These are phyloP conservation scores for Raphanus raphanistrum DNA, from an alignment of 345 rosid genomes.

Conservation along the genomic window DNA sequence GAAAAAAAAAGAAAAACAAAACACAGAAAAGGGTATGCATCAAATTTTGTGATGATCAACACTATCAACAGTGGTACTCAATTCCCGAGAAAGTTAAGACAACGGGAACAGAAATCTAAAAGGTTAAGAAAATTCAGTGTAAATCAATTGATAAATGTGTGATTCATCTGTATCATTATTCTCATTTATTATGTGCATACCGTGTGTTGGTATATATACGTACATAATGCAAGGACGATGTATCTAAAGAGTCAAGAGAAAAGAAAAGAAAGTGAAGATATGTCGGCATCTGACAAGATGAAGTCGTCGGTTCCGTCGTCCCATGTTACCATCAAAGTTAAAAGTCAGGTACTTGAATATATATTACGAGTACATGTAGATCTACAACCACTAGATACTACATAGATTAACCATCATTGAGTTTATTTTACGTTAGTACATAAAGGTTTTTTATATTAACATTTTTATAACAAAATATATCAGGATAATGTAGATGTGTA, in stretches of 20 bases:
- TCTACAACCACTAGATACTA: not conserved
- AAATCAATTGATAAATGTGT: not conserved
- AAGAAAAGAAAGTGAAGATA: conserved; percentile 7
- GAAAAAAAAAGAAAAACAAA: not conserved
- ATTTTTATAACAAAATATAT: not conserved
- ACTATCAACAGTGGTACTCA: not conserved
- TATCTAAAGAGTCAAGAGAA: not conserved
- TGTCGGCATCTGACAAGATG: conserved; percentile 10
- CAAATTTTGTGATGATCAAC: not conserved
- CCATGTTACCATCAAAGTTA: conserved; percentile 16
- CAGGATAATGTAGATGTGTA: not conserved
- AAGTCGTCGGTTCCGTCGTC: conserved; percentile 4
- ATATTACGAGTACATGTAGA: not conserved
- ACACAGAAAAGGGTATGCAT: not conserved
- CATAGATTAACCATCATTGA: not conserved
- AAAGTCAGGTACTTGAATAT: not conserved
- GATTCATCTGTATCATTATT: conserved; percentile 4
- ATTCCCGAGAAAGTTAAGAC: not conserved
- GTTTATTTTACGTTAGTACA: not conserved
- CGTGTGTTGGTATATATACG: not conserved
- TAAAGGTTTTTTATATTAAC: not conserved
- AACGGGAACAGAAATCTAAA: conserved; percentile 21
- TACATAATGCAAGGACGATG: not conserved
- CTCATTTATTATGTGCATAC: not conserved
- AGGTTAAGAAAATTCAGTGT: not conserved